These are phyloP conservation scores for Sugiyamaella qingdaonensis DNA, from an alignment of 805 yeast genomes.

Conservation along the genomic window DNA sequence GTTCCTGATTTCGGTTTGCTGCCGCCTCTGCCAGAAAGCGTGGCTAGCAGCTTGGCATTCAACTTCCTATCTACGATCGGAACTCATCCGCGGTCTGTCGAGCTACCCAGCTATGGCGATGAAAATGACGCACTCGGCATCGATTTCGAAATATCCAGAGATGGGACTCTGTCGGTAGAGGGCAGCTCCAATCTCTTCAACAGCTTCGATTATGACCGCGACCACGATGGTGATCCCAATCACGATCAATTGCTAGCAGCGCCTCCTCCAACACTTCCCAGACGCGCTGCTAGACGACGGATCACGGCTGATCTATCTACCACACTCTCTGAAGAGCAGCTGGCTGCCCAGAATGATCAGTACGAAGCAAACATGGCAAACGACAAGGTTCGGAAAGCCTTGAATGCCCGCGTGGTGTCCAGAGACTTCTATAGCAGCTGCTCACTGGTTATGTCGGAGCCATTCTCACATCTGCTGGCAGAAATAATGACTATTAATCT, in stretches of 20 bases:
- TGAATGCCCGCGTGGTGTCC: neutral
- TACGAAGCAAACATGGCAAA: neutral
- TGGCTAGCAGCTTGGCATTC: neutral
- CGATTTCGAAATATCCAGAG: too few species aligned
- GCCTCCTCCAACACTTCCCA: too few species aligned
- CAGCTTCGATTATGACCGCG: too few species aligned
- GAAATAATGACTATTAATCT: neutral
- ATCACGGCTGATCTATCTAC: neutral
- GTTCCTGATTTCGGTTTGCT: slow-evolving; percentile 6
- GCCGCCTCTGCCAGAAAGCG: neutral
- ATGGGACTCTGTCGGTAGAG: neutral
- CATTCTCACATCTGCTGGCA: neutral
- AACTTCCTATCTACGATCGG: too few species aligned
- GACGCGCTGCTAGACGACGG: too few species aligned
- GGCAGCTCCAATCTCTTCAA: neutral
- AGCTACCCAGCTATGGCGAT: too few species aligned
- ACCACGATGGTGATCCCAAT: too few species aligned
- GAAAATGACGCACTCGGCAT: too few species aligned
- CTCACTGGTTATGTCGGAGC: neutral
- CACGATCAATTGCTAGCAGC: too few species aligned
- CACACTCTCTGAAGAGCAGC: neutral
- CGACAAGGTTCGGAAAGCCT: neutral
- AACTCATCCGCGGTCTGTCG: too few species aligned
- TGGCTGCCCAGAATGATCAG: neutral
- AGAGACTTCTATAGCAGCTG: neutral